Evolutionary conservation across 2,329 filamentous ascomycete genomes (phyloP), one percentile per base, ranked within the genome.

Genomic region (Claviceps lovelessii): DNA sequence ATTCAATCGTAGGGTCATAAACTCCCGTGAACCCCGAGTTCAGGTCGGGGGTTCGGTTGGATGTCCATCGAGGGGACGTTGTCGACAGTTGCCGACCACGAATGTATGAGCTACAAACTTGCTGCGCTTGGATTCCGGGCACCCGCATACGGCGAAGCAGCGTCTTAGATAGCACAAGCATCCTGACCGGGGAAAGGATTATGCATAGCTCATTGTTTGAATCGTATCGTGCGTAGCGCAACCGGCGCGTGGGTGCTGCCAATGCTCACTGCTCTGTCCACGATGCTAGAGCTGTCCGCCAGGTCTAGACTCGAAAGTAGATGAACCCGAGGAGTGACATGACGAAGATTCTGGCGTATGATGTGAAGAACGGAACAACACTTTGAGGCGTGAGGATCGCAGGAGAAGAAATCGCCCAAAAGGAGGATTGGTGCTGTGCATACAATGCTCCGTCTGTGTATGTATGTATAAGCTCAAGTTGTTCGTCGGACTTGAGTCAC

Each of bases 1-100:
- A 59, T 23, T 81, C 77, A 54, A 73, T 65, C 37, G 67, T 67
- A 10, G 79, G 79, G 57, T 83, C 79, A 69, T 83, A 83, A 63
- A 67, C 79, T 55, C 74, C 76, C n/a, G 74, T 78, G 62, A 78
- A 83, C 52, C 79, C 78, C 1, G 78, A 77, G 61, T 75, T 77
- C 63, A 81, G 75, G 63, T 78, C 74, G 15, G 71, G 65, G 19
- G 70, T 72, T 47, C 76, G 72, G 56, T 73, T 69, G 9, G 70
- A 64, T 31, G 65, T 60, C 13, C 31, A 19, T 39, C 45, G 41
- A 19, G 37, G 31, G 44, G 31, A 29, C 41, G 48, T 54, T 29
- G 48, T 52, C 23, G 46, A 55, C 28, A 55, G 35, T 19, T 28
- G 37, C n/a, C 54, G 51, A 33, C 42, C 33, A 48, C 49, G 31